These are phyloP conservation scores for Cryptomeria japonica DNA, from an alignment of 75 land plant species.

Conservation along the genomic window DNA sequence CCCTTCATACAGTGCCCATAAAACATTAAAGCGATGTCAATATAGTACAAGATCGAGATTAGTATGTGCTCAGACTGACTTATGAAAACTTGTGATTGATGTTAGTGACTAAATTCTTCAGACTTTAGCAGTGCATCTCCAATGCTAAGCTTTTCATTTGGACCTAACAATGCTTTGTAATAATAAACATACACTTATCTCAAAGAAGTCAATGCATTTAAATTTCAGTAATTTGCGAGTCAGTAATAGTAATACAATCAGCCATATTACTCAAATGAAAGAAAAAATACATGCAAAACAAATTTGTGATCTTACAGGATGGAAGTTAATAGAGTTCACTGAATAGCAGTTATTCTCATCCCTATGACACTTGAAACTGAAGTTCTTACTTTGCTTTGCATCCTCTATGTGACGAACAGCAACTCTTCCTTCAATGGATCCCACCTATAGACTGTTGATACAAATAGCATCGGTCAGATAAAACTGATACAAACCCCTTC, in stretches of 20 bases:
- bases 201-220: background rate
- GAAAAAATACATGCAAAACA: background rate
- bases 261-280: background rate
- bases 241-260: background rate
- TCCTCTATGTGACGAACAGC: slow-evolving; percentile 98
- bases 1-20: background rate
- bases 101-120: background rate
- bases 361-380: slow-evolving; percentile 97
- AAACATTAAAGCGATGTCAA: background rate
- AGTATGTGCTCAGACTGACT: background rate
- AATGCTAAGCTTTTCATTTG: background rate
- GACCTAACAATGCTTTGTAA: background rate
- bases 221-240: background rate
- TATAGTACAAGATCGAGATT: background rate
- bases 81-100: too few relatives aligned
- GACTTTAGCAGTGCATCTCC: background rate
- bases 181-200: background rate
- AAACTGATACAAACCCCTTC: too few relatives aligned
- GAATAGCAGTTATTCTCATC: slow-evolving; percentile 85
- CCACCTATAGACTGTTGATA: too few relatives aligned
- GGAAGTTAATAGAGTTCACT: slow-evolving; percentile 94
- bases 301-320: slow-evolving; percentile 72
- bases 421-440: slow-evolving; percentile 96
- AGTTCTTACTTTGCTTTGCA: slow-evolving; percentile 78
- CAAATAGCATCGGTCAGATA: too few relatives aligned